Conservation (phyloP, 306 rosid species). For the Inga oerstediana region DNA sequence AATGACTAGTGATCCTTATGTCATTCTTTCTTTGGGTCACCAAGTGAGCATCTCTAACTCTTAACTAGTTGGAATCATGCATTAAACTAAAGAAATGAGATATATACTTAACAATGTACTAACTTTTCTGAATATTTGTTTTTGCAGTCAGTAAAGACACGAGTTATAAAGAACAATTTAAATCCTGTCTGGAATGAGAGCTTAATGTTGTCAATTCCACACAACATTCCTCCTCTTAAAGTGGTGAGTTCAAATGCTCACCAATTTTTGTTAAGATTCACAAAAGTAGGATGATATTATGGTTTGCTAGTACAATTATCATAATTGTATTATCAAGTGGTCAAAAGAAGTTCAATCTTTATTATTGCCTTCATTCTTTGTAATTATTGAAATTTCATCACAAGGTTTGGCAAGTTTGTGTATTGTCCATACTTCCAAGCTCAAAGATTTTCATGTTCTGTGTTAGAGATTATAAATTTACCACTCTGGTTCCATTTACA, state of each 20-base stretch:
- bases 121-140: constrained; percentile 25
- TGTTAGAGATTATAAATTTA: background rate
- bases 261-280: constrained; percentile 3
- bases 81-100: constrained; percentile 9
- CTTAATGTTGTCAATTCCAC: constrained; percentile 92
- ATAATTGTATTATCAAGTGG: background rate
- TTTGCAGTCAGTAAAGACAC: constrained; percentile 88
- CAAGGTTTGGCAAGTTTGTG: background rate
- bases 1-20: constrained; percentile 91
- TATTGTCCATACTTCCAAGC: background rate
- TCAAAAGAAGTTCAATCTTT: background rate
- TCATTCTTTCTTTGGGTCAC: constrained; percentile 81
- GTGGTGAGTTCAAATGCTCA: constrained; percentile 59
- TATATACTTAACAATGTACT: background rate
- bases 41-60: constrained; percentile 68
- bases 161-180: constrained; percentile 81
- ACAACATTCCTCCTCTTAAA: constrained; percentile 80
- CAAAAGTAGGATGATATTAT: background rate
- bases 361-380: background rate
- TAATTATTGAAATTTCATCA: background rate
- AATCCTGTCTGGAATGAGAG: constrained; percentile 97
- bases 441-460: background rate
- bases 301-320: background rate
- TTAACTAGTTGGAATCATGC: constrained; percentile 1
- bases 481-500: background rate